Base-by-base conservation (phyloP, 345 rosid genomes). In the Lepidium africanum region DNA sequence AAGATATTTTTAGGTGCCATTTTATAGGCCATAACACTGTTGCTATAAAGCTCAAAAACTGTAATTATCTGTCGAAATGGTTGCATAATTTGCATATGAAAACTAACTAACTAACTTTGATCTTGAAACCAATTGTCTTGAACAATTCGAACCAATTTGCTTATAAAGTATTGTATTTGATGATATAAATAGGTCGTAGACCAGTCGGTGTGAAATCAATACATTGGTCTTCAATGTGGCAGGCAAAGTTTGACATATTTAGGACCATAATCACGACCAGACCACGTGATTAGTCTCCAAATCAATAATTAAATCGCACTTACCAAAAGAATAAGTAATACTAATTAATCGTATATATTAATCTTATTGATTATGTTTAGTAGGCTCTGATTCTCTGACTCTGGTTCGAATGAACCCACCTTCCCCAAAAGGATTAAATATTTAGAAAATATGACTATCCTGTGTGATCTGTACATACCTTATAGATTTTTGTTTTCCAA, bases 171-270 rank as follows among this genome's bases (percentile, higher is more conserved):
- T 2, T 1, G 25, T 9, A 9, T 45, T 30, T 47, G 46, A 13
- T 52, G 21, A 53, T 38, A 56, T 48, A 30, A 37, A 30, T 38
- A 56, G 6, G 11, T 47, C 7, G 2, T 46, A 52, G 68, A 67
- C 54, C 48, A 52, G 71, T 59, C 50, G 58, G 54, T 67, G 73
- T 67, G 72, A 49, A 67, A 41, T 23, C 14, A 48, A 4, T 33
- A 52, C 39, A 10, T 49, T 1, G 41, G 77, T 74, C 73, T 52
- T 57, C 37, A 50, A 36, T 13, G 58, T 60, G 72, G 77, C 72
- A 65, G 41, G 63, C 73, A 74, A 60, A 67, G 17, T 19, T 74
- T 67, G 69, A 74, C 73, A 67, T 45, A 19, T 4, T 56, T 52
- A 67, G 69, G 57, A 60, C 69, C 30, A 52, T 67, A 73, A 59